Percentiles rank a stretch among this genome's conserved stretches.
Evolutionary conservation across 805 yeast species (phyloP).

Genomic region (Wickerhamomyces kurtzmanii): DNA sequence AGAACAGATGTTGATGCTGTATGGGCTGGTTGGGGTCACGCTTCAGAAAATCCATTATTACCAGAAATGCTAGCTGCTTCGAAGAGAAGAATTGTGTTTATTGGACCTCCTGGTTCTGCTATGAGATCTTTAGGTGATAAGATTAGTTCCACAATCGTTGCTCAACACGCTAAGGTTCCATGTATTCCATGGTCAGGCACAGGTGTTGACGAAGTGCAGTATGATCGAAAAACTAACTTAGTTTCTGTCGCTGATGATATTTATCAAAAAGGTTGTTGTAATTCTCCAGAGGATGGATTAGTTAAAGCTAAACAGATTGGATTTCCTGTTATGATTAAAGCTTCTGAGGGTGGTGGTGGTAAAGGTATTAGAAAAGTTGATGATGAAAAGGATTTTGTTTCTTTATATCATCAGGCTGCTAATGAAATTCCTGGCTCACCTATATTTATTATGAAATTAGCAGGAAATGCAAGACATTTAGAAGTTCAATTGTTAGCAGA

Average conservation of each 20-base stretch:
- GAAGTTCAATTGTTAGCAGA: constrained; percentile 97
- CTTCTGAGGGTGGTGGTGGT: constrained; percentile 99
- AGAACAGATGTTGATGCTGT: constrained; percentile 96
- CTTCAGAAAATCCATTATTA: constrained; percentile 93
- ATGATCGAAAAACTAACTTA: constrained; percentile 61
- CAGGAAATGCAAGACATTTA: constrained; percentile 95
- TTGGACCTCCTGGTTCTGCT: constrained; percentile 99
- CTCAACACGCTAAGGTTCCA: constrained; percentile 97
- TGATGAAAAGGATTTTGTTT: constrained; percentile 62
- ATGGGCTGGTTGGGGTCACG: constrained; percentile 99
- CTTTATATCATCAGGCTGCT: constrained; percentile 86
- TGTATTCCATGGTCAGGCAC: constrained; percentile 99
- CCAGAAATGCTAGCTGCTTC: constrained; percentile 95
- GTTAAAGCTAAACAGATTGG: constrained; percentile 80
- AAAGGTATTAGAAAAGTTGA: constrained; percentile 98
- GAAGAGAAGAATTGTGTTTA: constrained; percentile 80
- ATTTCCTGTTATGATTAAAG: constrained; percentile 98
- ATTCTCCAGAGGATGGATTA: constrained; percentile 82
- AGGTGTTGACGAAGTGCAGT: constrained; percentile 75
- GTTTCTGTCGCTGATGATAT: constrained; percentile 84
- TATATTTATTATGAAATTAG: constrained; percentile 93
- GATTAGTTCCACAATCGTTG: constrained; percentile 95
- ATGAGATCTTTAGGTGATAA: constrained; percentile 99
- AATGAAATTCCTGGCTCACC: constrained; percentile 99
- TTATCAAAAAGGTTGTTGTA: constrained; percentile 83